phyloP scores from a whole-genome alignment of 2,329 filamentous ascomycete genomes.

The Didymella sp. region DNA sequence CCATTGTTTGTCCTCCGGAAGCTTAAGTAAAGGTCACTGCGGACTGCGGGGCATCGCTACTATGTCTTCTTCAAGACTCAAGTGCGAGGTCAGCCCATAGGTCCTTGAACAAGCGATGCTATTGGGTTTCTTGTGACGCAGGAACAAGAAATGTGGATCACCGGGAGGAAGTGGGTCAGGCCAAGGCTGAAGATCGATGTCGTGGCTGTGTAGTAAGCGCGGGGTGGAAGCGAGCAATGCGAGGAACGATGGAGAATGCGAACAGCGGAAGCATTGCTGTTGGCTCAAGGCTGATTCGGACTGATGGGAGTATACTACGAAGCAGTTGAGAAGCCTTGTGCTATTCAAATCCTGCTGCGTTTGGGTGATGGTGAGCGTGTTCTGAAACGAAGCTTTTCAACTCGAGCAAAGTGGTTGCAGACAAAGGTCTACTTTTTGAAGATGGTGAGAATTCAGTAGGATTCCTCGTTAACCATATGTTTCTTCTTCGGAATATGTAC shows the following conservation, averaged over 20 bases:
- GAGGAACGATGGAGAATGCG: neutral
- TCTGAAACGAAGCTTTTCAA: neutral
- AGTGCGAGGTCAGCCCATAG: conserved; percentile 6
- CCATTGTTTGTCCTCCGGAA: neutral
- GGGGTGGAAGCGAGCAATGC: conserved; percentile 14
- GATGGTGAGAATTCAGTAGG: too few relatives aligned
- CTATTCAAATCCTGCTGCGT: neutral
- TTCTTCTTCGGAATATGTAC: neutral
- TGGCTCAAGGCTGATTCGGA: neutral
- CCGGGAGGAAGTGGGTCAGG: neutral
- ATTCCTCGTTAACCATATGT: neutral
- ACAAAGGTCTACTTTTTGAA: neutral
- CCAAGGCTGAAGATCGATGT: conserved; percentile 6
- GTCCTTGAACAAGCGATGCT: too few relatives aligned
- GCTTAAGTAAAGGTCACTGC: neutral
- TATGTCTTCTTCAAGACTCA: neutral
- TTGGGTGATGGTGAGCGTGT: neutral
- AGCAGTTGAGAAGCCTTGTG: neutral
- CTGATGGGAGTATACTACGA: neutral
- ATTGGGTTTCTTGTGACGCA: neutral
- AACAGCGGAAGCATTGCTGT: too few relatives aligned
- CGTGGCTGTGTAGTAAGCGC: conserved; percentile 18
- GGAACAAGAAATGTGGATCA: neutral
- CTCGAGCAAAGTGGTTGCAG: neutral
- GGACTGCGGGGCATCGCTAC: neutral